phyloP scores from a whole-genome alignment of 2,329 filamentous ascomycete species.

The Ophiostoma tasmaniense region DNA sequence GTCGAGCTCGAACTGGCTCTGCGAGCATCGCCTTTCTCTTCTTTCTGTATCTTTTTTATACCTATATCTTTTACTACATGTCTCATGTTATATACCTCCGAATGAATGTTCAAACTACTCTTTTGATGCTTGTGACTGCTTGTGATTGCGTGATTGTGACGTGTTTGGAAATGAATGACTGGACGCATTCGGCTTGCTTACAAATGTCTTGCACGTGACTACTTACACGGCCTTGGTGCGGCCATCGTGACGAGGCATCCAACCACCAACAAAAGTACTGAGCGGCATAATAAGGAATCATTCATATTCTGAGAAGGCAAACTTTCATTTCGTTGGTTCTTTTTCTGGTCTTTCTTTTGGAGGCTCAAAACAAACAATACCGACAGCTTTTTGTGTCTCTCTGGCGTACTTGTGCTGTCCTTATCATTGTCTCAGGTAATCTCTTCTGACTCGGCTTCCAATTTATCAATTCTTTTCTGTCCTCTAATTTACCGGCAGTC shows the following conservation, averaged over 20 bases:
- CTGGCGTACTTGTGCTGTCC: neutral
- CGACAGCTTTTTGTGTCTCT: neutral
- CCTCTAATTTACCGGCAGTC: neutral
- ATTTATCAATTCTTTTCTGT: neutral
- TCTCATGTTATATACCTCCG: neutral
- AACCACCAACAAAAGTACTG: neutral
- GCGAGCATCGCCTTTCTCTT: neutral
- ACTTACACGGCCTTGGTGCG: neutral
- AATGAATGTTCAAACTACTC: neutral
- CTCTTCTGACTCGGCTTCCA: neutral
- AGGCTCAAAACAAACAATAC: neutral
- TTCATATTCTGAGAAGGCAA: neutral
- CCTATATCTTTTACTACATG: neutral
- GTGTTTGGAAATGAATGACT: too few relatives aligned
- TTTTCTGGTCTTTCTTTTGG: neutral
- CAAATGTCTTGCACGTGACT: constrained; percentile 3
- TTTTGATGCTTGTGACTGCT: too few relatives aligned
- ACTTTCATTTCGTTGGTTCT: too few relatives aligned
- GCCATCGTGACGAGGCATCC: neutral
- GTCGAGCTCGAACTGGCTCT: neutral
- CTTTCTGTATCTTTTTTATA: neutral
- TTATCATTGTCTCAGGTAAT: neutral
- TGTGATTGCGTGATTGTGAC: neutral
- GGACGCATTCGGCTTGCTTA: neutral
- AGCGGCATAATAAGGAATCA: neutral